Evolutionary conservation across 305 asterid genomes (phyloP).

Genomic region (Fraxinus greggii): DNA sequence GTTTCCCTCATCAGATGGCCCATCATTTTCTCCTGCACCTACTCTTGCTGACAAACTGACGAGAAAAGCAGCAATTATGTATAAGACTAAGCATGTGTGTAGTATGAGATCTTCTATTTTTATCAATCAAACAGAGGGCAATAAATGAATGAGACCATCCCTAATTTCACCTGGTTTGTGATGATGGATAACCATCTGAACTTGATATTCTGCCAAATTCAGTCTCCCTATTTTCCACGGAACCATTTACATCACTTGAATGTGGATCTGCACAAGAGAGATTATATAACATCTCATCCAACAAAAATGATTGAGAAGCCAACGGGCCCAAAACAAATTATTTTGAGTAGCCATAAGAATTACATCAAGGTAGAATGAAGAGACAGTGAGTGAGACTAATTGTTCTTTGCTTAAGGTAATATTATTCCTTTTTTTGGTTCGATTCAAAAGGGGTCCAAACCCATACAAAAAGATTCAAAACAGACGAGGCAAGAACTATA

Average conservation of each 20-base stretch:
- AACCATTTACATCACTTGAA: conserved; percentile 30
- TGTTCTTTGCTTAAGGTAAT: not conserved
- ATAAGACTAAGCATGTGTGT: not conserved
- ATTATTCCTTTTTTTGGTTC: not conserved
- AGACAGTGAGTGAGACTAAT: not conserved
- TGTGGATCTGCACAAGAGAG: conserved; percentile 33
- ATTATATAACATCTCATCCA: not conserved
- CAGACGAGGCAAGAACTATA: not conserved
- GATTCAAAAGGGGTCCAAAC: not conserved
- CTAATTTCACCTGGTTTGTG: conserved; percentile 52
- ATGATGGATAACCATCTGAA: conserved; percentile 40
- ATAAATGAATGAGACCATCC: not conserved
- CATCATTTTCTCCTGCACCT: conserved; percentile 25
- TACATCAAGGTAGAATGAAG: not conserved
- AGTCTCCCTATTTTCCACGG: conserved; percentile 28
- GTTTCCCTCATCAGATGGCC: conserved; percentile 28
- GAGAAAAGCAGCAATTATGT: conserved; percentile 9
- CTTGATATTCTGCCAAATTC: conserved; percentile 29
- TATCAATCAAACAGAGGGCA: not conserved
- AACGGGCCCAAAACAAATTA: not conserved
- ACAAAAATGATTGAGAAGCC: not conserved
- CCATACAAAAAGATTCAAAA: not conserved
- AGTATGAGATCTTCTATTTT: not conserved
- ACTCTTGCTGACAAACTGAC: conserved; percentile 41
- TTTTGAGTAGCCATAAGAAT: not conserved